Evolutionary conservation across 2,329 filamentous ascomycete genomes (phyloP).

Genomic region (Pyricularia sp.): DNA sequence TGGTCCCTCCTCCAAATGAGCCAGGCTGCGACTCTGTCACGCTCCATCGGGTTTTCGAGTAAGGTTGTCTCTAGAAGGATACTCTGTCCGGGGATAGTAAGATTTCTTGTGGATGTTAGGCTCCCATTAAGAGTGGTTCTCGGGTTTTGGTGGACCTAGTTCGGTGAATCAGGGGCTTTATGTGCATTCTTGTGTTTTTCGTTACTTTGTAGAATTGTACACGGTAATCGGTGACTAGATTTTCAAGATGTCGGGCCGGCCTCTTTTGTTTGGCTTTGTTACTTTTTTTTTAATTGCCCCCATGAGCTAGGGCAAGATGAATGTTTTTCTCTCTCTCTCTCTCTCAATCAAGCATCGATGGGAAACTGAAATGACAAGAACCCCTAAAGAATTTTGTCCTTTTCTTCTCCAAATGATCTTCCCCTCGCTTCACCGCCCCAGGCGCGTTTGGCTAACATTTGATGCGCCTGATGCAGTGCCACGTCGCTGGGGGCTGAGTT

Average conservation of each 20-base stretch:
- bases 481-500: background rate
- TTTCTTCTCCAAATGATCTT: background rate
- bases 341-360: background rate
- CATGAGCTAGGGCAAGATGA: background rate
- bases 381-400: background rate
- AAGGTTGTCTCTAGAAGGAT: background rate
- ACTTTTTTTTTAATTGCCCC: background rate
- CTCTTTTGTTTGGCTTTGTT: background rate
- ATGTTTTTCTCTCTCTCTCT: background rate
- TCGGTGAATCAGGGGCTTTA: background rate
- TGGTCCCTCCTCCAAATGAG: slow-evolving; percentile 19
- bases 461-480: background rate
- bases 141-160: background rate
- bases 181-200: background rate
- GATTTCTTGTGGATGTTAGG: background rate
- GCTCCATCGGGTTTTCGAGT: slow-evolving; percentile 11
- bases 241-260: background rate
- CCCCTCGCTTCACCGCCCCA: background rate
- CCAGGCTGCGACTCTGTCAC: slow-evolving; percentile 23
- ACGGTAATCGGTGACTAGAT: background rate
- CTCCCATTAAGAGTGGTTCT: background rate
- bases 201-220: background rate
- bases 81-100: background rate
- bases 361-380: background rate
- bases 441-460: background rate